Evolutionary conservation across 805 yeast species (phyloP).

Genomic region (Saccharomycodes ludwigii): DNA sequence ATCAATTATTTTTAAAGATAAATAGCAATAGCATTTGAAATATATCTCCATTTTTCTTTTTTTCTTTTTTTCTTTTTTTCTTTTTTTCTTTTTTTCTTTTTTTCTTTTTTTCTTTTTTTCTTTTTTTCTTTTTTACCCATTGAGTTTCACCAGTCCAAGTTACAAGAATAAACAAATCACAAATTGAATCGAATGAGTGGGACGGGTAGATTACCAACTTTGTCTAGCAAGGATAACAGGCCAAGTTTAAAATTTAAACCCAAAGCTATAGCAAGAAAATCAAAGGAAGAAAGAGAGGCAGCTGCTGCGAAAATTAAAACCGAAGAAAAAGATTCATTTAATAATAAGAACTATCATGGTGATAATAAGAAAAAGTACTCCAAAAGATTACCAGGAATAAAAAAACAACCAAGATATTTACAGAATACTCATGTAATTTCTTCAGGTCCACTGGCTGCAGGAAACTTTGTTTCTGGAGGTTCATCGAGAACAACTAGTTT

Average conservation of each 20-base stretch:
- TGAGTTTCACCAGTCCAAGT: too few relatives aligned
- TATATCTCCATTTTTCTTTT: too few relatives aligned
- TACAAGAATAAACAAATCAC: too few relatives aligned
- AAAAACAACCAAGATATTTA: slow-evolving; percentile 19
- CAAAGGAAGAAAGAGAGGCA: slow-evolving; percentile 74
- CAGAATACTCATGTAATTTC: slow-evolving; percentile 48
- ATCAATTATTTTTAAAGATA: too few relatives aligned
- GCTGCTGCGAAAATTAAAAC: slow-evolving; percentile 46
- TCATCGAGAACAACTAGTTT: too few relatives aligned
- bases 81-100: too few relatives aligned
- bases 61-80: too few relatives aligned
- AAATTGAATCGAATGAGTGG: slow-evolving; percentile 11
- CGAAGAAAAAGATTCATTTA: slow-evolving; percentile 10
- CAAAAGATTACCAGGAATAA: slow-evolving; percentile 11
- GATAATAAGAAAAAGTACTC: slow-evolving; percentile 10
- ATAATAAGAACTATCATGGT: slow-evolving; percentile 11
- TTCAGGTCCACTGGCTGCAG: slow-evolving; percentile 64
- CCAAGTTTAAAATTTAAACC: slow-evolving; percentile 71
- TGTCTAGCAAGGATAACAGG: slow-evolving; percentile 24
- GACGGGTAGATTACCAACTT: slow-evolving; percentile 24
- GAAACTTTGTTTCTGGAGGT: slow-evolving; percentile 26
- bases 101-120: too few relatives aligned
- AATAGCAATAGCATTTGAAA: too few relatives aligned
- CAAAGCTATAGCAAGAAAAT: slow-evolving; percentile 71
- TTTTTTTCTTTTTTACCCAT: too few relatives aligned